These are phyloP conservation scores for Nitzschia sp. DNA, from an alignment of 108 stramenopile genomes.

Conservation along the genomic window DNA sequence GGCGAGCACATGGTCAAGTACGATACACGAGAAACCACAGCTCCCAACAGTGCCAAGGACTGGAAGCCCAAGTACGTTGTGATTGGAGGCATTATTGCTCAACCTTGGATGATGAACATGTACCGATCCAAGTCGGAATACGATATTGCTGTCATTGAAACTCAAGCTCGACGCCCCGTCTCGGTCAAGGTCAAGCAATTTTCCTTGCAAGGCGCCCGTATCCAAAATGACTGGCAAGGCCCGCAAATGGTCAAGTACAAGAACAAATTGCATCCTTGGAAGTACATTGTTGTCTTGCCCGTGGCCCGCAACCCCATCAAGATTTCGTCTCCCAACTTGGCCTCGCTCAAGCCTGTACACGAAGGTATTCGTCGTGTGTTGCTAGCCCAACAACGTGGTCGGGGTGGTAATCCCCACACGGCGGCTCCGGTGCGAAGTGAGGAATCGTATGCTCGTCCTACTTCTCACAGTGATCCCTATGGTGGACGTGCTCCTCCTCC, in stretches of 20 bases:
- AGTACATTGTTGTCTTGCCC: conserved; percentile 86
- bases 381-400: conserved; percentile 75
- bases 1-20: conserved; percentile 94
- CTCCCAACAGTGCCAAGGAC: conserved; percentile 86
- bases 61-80: conserved; percentile 93
- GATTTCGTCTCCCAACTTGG: conserved; percentile 85
- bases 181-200: conserved; percentile 93
- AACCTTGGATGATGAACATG: conserved; percentile 95
- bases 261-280: conserved; percentile 90
- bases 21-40: conserved; percentile 82
- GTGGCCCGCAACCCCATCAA: conserved; percentile 89
- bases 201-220: conserved; percentile 84
- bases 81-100: conserved; percentile 92
- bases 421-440: conserved; percentile 2
- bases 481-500: no score
- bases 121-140: conserved; percentile 92
- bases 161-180: conserved; percentile 85
- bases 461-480: not conserved
- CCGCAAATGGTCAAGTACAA: conserved; percentile 94
- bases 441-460: not conserved
- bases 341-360: conserved; percentile 81
- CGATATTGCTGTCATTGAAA: conserved; percentile 92
- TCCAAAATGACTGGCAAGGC: conserved; percentile 92
- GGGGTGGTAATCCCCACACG: conserved; percentile 36
- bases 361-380: conserved; percentile 85